Evolutionary conservation across 805 yeast species (phyloP), one percentile per base, ranked within the genome.

Genomic region (Wickerhamomyces alni): DNA sequence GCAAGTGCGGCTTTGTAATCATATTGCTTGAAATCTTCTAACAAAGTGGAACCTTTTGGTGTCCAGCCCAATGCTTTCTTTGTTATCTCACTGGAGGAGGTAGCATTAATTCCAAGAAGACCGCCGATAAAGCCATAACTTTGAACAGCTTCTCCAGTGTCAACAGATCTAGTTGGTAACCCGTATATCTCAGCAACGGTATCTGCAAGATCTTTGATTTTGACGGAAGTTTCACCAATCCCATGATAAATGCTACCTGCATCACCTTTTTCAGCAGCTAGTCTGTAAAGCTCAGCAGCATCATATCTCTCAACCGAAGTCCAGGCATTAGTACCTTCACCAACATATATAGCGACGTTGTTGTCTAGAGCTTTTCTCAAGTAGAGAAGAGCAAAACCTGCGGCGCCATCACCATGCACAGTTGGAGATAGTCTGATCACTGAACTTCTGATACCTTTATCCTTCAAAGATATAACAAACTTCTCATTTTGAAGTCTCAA

Each of bases 311-410:
- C 54, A 17, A 58, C 62, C 5, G 65, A 59, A 3, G 63, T 39
- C 67, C 69, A 65, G 7, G 34, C 39, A 39, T 50, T 54, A 8
- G 44, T 35, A 5, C 66, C 67, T 24, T 59, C 65, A 12, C 68
- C 75, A 9, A 62, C 47, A 48, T 62, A 67, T 6, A 58, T 43
- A 10, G 65, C 59, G 22, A 52, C 51, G 2, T 63, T 63, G 5
- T 45, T 33, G 36, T 62, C 46, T 40, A 65, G 51, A n/a, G 70
- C 55, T 33, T 61, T 44, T 2, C 54, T 55, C 4, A 46, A 34
- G 11, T 55, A 37, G 8, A 17, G 7, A 2, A 55, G 40, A 17
- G 57, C 33, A 35, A 65, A 63, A 3, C 48, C 63, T 5, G 41
- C 36, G 32, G 58, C 64, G 2, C 45, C 50, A 15, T 44, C 49